phyloP scores from a whole-genome alignment of 2,329 filamentous ascomycete species.

The Neospermospora avenae region DNA sequence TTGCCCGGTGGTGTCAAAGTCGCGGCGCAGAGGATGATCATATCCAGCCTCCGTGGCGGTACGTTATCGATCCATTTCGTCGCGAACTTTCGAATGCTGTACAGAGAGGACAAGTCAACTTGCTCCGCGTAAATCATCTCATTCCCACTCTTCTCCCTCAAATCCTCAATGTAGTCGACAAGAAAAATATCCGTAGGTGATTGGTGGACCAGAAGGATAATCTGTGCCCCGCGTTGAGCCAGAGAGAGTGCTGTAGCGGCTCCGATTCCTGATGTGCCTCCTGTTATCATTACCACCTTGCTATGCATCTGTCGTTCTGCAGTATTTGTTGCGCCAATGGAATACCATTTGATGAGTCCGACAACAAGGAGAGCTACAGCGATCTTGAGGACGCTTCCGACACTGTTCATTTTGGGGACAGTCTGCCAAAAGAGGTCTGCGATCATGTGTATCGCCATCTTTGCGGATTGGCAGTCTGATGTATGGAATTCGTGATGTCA shows the following conservation, averaged over 20 bases:
- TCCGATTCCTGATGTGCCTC: slow-evolving; percentile 91
- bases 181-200: slow-evolving; percentile 82
- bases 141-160: slow-evolving; percentile 74
- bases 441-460: slow-evolving; percentile 34
- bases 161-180: slow-evolving; percentile 86
- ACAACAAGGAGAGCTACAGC: slow-evolving; percentile 50
- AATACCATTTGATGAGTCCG: slow-evolving; percentile 68
- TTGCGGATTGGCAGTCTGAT: slow-evolving; percentile 6
- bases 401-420: slow-evolving; percentile 24
- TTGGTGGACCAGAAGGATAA: slow-evolving; percentile 84
- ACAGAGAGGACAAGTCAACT: slow-evolving; percentile 82
- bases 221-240: slow-evolving; percentile 79
- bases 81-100: slow-evolving; percentile 88
- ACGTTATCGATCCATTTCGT: slow-evolving; percentile 98
- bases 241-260: slow-evolving; percentile 71
- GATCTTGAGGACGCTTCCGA: slow-evolving; percentile 50
- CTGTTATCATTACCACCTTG: slow-evolving; percentile 89
- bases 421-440: slow-evolving; percentile 26
- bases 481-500: background rate
- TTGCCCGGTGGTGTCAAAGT: slow-evolving; percentile 68
- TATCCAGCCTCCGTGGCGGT: slow-evolving; percentile 83
- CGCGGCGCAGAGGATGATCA: slow-evolving; percentile 83
- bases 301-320: slow-evolving; percentile 86
- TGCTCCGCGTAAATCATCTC: slow-evolving; percentile 92
- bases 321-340: slow-evolving; percentile 68